phyloP scores from a whole-genome alignment of 2,329 filamentous ascomycete genomes.

The Ophiobolus disseminans region DNA sequence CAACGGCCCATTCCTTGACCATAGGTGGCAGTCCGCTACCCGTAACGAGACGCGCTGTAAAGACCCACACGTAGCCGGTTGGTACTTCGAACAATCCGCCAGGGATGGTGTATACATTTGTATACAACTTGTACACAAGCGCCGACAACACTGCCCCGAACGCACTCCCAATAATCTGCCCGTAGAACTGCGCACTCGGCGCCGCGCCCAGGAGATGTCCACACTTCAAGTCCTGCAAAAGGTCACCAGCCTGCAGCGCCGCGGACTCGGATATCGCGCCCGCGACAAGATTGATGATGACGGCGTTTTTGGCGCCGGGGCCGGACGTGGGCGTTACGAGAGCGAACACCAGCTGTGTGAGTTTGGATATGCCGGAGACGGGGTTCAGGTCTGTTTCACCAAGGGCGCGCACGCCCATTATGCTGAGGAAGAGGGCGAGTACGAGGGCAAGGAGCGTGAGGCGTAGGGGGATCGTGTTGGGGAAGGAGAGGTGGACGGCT shows the following conservation, averaged over 20 bases:
- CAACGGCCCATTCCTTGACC: slow-evolving; percentile 80
- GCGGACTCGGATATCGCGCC: slow-evolving; percentile 86
- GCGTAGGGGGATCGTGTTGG: slow-evolving; percentile 77
- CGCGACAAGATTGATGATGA: slow-evolving; percentile 94
- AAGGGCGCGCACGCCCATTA: slow-evolving; percentile 70
- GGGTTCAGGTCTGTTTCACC: slow-evolving; percentile 94
- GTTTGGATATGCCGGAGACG: slow-evolving; percentile 93
- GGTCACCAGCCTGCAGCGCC: slow-evolving; percentile 91
- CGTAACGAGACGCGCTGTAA: slow-evolving; percentile 91
- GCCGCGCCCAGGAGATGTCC: slow-evolving; percentile 91
- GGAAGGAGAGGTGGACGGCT: slow-evolving; percentile 84
- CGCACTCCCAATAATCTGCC: slow-evolving; percentile 88
- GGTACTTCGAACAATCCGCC: slow-evolving; percentile 92
- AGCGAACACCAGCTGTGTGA: slow-evolving; percentile 95
- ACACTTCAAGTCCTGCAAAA: slow-evolving; percentile 97
- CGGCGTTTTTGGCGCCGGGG: slow-evolving; percentile 68
- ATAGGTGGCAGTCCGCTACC: slow-evolving; percentile 85
- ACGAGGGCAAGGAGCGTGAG: slow-evolving; percentile 86
- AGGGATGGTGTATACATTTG: slow-evolving; percentile 85
- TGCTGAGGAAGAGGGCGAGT: slow-evolving; percentile 71
- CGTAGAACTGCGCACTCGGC: slow-evolving; percentile 95
- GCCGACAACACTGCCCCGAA: slow-evolving; percentile 87
- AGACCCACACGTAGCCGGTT: slow-evolving; percentile 96
- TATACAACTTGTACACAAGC: slow-evolving; percentile 87
- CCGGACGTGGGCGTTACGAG: slow-evolving; percentile 76